Evolutionary conservation across 148 eudicot genomes (phyloP), one percentile per base, ranked within the genome.

Genomic region (Drosera capensis): DNA sequence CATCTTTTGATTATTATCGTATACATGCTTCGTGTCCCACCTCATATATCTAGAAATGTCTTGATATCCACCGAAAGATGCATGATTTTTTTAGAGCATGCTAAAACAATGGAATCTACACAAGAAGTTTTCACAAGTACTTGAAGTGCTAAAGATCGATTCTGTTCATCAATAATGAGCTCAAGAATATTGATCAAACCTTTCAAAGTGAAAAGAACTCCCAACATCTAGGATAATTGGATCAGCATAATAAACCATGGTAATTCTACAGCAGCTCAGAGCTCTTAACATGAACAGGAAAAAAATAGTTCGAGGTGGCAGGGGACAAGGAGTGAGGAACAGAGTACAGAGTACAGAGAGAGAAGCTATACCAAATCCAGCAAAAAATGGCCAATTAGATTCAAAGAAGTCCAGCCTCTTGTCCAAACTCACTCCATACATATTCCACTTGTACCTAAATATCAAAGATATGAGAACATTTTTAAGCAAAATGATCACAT

Each of bases 351-450:
- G 14, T 18, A 24, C 5, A 15, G 37, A 24, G 18, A 46, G 30
- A 28, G 16, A 25, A 28, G 36, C 35, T 17, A 18, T 80, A 90
- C 99, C 99, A 72, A 90, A 90, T 43, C 99, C 99, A 59, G 88
- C 88, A 70, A 90, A 90, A 67, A 90, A 85, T 21, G 95, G 74
- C 95, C 99, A 90, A 67, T 90, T 81, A 31, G 94, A 73, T 70
- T 90, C 99, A 40, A 90, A 90, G 70, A 75, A 90, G 62, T 90
- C 83, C 55, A 90, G 74, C 68, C 99, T 81, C 71, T 53, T 71
- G 58, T 68, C 85, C 60, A 90, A 70, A 57, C 85, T 68, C 66
- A 85, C 74, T 56, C 84, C 95, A 45, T 84, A 75, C 45, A 85
- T 71, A 66, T 84, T 90, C 99, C 99, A 90, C 61, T 90, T 90